Conservation (phyloP, 768 basidiomycete genomes). For the Pleurotus citrinopileatus region DNA sequence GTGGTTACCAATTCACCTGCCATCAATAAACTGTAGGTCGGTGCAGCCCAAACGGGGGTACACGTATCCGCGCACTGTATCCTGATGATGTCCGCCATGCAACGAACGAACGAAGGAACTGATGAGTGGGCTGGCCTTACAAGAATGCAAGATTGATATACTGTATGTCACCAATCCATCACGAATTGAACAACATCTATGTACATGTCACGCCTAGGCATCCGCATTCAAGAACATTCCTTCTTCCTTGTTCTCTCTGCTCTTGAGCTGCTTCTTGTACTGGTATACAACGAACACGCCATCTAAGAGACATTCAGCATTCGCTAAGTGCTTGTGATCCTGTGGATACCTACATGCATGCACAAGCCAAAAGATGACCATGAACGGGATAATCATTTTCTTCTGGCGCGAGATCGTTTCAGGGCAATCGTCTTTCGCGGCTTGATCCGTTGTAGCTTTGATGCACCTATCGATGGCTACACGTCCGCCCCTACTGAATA, state of each 20-base stretch:
- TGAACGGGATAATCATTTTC: slow-evolving; percentile 7
- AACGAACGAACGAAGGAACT: too few species aligned
- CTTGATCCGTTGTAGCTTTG: slow-evolving; percentile 7
- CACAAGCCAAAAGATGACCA: slow-evolving; percentile 4
- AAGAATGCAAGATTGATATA: too few species aligned
- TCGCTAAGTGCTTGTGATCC: not conserved
- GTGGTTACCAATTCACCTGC: not conserved
- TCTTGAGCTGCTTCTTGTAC: slow-evolving; percentile 7
- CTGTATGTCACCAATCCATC: not conserved
- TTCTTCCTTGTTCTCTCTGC: slow-evolving; percentile 7
- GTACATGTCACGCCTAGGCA: not conserved
- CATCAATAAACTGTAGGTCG: too few species aligned
- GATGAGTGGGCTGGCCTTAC: too few species aligned
- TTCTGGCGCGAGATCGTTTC: not conserved
- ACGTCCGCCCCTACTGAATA: slow-evolving; percentile 3
- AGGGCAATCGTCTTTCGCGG: not conserved
- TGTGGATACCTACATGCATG: slow-evolving; percentile 1
- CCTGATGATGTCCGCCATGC: too few species aligned
- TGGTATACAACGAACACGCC: slow-evolving; percentile 6
- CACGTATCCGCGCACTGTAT: too few species aligned
- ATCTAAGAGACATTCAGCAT: not conserved
- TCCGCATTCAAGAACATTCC: slow-evolving; percentile 1
- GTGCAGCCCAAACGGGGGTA: too few species aligned
- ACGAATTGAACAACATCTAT: too few species aligned
- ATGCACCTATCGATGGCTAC: slow-evolving; percentile 3